Percentiles rank a stretch among this genome's conserved stretches.
phyloP scores from a whole-genome alignment of 306 rosid genomes.

The Sesbania bispinosa region DNA sequence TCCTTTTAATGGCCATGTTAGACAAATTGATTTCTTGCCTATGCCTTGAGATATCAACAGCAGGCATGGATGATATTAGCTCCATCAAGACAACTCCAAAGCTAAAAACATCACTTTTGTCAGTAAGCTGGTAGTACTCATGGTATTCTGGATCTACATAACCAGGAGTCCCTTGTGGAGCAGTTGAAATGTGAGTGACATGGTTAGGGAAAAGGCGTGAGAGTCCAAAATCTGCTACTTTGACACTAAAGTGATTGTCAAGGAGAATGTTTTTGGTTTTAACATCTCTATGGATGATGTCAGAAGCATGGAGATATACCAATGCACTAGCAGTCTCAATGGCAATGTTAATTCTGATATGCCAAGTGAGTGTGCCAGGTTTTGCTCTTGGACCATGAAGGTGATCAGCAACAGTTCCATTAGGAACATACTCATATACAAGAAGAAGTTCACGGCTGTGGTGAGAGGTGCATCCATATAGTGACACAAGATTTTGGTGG shows the following conservation, averaged over 20 bases:
- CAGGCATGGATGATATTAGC: slow-evolving; percentile 72
- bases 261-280: slow-evolving; percentile 44
- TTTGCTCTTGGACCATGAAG: slow-evolving; percentile 34
- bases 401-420: slow-evolving; percentile 50
- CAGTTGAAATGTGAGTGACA: slow-evolving; percentile 43
- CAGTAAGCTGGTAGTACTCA: slow-evolving; percentile 60
- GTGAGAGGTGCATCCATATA: slow-evolving; percentile 45
- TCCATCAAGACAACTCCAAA: slow-evolving; percentile 87
- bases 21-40: slow-evolving; percentile 70
- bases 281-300: slow-evolving; percentile 44
- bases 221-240: slow-evolving; percentile 51
- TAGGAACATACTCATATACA: slow-evolving; percentile 40
- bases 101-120: slow-evolving; percentile 81
- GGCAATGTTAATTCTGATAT: slow-evolving; percentile 39
- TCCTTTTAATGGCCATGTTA: slow-evolving; percentile 75
- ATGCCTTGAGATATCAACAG: slow-evolving; percentile 71
- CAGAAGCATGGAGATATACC: slow-evolving; percentile 42
- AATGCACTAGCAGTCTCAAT: slow-evolving; percentile 42
- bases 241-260: slow-evolving; percentile 37
- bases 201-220: slow-evolving; percentile 33
- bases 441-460: slow-evolving; percentile 33
- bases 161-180: slow-evolving; percentile 52
- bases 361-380: slow-evolving; percentile 28
- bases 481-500: slow-evolving; percentile 45
- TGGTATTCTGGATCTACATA: slow-evolving; percentile 48